Base-by-base conservation (phyloP, 2,329 filamentous ascomycete species). In the Exophiala sideris region DNA sequence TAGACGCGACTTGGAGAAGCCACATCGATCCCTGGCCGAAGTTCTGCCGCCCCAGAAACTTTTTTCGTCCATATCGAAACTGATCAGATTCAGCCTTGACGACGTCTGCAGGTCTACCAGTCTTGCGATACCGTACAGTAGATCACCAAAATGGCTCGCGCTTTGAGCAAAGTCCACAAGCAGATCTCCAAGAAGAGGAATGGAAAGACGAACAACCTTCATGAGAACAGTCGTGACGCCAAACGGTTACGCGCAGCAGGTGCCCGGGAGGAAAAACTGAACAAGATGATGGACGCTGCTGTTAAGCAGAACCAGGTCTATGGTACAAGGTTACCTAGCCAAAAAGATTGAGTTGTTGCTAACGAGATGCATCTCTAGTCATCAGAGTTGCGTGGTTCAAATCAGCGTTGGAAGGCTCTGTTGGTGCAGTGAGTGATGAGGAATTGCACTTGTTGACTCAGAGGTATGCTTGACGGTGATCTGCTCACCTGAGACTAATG, bases 191-290 rank as follows among this genome's bases (percentile, higher is more conserved):
- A 95, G 76, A 96, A 96, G 80, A 84, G 87, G 62, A 83, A 84
- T 61, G 84, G 84, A 16, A 83, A 84, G 36, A 80, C 89, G 44
- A 85, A 86, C 29, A 80, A 86, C 10, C 79, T 97, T 18, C 92
- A 97, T 67, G 87, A 91, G 71, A 90, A 90, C 69, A 96, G 91
- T 57, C 81, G 94, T 62, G 89, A 97, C 76, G 88, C 91, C 3
- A 83, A 87, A 66, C 83, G 89, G 48, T 76, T 97, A 59, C 87
- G 90, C 69, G 82, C 85, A 65, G 94, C 94, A 16, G 82, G 83
- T 58, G 81, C 86, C 60, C 81, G 94, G 71, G 91, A 96, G 66
- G 86, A 94, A 65, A 89, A 89, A 68, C 79, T 99, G 34, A 83
- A 84, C 62, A 87, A 86, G 68, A 76, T 91, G 52, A 81, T 84